Evolutionary conservation across 169 alveolate genomes (phyloP).

Genomic region (Plasmodium gaboni): DNA sequence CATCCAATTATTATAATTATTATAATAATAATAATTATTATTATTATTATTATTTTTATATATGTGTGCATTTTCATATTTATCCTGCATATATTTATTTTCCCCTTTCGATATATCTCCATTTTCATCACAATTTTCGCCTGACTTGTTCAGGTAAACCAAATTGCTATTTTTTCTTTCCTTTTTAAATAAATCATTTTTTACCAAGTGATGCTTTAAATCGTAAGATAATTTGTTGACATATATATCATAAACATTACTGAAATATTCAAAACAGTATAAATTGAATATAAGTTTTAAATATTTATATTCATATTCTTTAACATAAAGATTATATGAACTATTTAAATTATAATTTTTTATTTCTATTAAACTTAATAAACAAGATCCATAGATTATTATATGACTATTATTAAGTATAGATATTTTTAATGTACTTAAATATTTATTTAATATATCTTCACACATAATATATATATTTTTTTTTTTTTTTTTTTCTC

Average conservation of each 20-base stretch:
- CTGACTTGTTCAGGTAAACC: constrained; percentile 42
- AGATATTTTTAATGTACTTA: constrained; percentile 49
- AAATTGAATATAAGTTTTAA: constrained; percentile 23
- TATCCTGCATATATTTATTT: too few species aligned
- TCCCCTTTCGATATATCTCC: not conserved
- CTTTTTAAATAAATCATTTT: constrained; percentile 30
- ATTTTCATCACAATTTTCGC: constrained; percentile 1
- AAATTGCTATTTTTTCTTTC: not conserved
- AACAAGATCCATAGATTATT: constrained; percentile 42
- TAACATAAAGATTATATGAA: not conserved
- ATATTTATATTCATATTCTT: constrained; percentile 40
- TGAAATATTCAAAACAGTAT: constrained; percentile 34
- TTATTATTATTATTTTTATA: too few species aligned
- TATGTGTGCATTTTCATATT: too few species aligned
- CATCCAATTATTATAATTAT: too few species aligned
- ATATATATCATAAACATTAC: constrained; percentile 19
- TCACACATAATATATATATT: not conserved
- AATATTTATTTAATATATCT: constrained; percentile 11
- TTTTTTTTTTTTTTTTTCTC: not conserved
- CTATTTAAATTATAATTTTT: constrained; percentile 14
- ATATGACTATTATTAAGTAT: constrained; percentile 38
- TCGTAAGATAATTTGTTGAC: constrained; percentile 33
- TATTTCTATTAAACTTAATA: constrained; percentile 29
- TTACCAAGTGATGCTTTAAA: constrained; percentile 33
- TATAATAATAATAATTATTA: too few species aligned